A percentile compares a stretch with the other conserved stretches of the same genome.
Conservation (phyloP, 2,329 filamentous ascomycete genomes). For the Pestalotiopsis sp. region DNA sequence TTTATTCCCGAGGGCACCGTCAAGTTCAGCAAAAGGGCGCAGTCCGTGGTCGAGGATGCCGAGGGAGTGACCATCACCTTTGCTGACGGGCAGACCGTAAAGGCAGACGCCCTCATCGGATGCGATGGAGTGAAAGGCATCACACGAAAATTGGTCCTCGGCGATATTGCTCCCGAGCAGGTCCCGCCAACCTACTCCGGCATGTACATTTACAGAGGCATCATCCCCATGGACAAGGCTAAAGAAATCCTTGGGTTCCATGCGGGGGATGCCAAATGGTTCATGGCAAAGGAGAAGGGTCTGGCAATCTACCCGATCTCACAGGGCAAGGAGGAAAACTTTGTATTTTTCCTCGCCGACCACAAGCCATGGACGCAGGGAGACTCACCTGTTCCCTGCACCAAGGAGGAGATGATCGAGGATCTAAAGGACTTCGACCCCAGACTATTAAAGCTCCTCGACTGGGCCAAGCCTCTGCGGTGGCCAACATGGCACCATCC, state of each 20-base stretch:
- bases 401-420: slow-evolving; percentile 27
- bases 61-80: slow-evolving; percentile 26
- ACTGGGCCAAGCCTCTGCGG: slow-evolving; percentile 24
- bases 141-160: slow-evolving; percentile 25
- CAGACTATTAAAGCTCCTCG: slow-evolving; percentile 25
- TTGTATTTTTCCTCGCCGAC: slow-evolving; percentile 26
- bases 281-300: slow-evolving; percentile 26
- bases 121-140: slow-evolving; percentile 31
- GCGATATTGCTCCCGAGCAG: slow-evolving; percentile 25
- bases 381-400: slow-evolving; percentile 24
- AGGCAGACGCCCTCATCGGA: slow-evolving; percentile 26
- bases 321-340: slow-evolving; percentile 26
- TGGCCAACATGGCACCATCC: slow-evolving; percentile 31
- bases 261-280: slow-evolving; percentile 30
- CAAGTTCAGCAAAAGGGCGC: slow-evolving; percentile 27
- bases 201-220: slow-evolving; percentile 32
- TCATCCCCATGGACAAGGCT: slow-evolving; percentile 30
- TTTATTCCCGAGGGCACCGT: slow-evolving; percentile 29
- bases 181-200: slow-evolving; percentile 29
- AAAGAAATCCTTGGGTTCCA: slow-evolving; percentile 27
- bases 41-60: slow-evolving; percentile 23
- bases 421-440: slow-evolving; percentile 26
- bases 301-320: slow-evolving; percentile 29
- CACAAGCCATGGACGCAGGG: slow-evolving; percentile 22
- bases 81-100: slow-evolving; percentile 21